phyloP scores from a whole-genome alignment of 306 rosid species.

The Prunus fruticosa region DNA sequence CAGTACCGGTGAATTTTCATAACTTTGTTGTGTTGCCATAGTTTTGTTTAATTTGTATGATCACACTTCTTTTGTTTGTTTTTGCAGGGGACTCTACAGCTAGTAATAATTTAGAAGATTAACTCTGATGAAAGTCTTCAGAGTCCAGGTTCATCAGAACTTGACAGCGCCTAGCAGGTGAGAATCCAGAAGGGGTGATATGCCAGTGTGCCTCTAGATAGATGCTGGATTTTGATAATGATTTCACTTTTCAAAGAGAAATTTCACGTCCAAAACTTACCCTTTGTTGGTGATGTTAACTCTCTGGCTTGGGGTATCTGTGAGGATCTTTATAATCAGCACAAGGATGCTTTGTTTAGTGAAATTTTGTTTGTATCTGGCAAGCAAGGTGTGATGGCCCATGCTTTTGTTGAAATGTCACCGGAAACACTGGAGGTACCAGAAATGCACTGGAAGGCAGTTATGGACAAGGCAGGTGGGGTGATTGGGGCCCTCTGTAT shows the following conservation, averaged over 20 bases:
- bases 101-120: constrained; percentile 31
- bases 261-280: constrained; percentile 39
- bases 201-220: constrained; percentile 51
- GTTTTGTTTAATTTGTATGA: neutral
- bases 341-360: constrained; percentile 58
- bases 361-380: constrained; percentile 86
- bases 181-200: constrained; percentile 37
- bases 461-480: constrained; percentile 73
- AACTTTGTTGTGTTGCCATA: neutral
- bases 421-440: constrained; percentile 24
- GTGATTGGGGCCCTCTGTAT: constrained; percentile 70
- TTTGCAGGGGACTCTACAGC: constrained; percentile 49
- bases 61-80: constrained; percentile 11
- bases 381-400: constrained; percentile 70
- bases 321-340: constrained; percentile 64
- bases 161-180: constrained; percentile 29
- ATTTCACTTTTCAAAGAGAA: constrained; percentile 33
- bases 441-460: constrained; percentile 37
- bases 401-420: constrained; percentile 61
- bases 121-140: constrained; percentile 25
- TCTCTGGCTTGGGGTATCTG: constrained; percentile 83
- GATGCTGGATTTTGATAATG: constrained; percentile 29
- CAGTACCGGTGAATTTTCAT: constrained; percentile 45
- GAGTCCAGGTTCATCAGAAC: constrained; percentile 33
- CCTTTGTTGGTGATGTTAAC: constrained; percentile 64